Conservation (phyloP, 2,329 filamentous ascomycete species). For the Sporothrix curviconia region DNA sequence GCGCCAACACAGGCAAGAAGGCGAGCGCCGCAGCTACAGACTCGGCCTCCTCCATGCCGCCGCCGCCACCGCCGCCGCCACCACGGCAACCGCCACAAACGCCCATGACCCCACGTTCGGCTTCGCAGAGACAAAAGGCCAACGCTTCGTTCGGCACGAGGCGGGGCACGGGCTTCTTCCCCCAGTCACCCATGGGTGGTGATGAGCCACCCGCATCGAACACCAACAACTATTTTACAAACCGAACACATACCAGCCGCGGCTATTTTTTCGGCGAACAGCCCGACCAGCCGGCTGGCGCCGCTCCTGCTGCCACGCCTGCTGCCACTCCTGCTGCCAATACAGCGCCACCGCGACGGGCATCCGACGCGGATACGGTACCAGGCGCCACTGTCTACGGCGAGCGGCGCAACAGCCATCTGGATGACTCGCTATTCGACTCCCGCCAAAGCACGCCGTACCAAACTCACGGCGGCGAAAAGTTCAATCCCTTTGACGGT, state of each 20-base stretch:
- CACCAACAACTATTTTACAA: constrained; percentile 44
- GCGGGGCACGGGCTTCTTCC: constrained; percentile 43
- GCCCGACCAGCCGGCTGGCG: neutral
- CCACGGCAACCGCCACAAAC: neutral
- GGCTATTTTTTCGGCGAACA: neutral
- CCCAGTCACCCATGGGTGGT: constrained; percentile 39
- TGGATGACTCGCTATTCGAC: constrained; percentile 32
- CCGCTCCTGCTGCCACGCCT: constrained; percentile 5
- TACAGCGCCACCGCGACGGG: constrained; percentile 26
- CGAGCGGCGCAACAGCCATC: constrained; percentile 22
- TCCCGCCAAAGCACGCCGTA: constrained; percentile 54
- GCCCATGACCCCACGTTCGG: constrained; percentile 33
- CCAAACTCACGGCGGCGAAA: constrained; percentile 50
- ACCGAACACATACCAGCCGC: constrained; percentile 19
- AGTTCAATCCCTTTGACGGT: constrained; percentile 50
- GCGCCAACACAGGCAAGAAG: constrained; percentile 12
- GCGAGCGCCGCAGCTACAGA: no score
- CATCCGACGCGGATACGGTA: constrained; percentile 33
- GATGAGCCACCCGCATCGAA: constrained; percentile 48
- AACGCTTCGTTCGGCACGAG: constrained; percentile 47
- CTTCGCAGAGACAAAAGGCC: constrained; percentile 46
- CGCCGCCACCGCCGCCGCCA: constrained; percentile 31
- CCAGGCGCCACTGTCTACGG: no score
- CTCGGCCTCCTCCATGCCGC: constrained; percentile 14
- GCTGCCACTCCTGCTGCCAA: neutral